phyloP scores from a whole-genome alignment of 495 filamentous ascomycete genomes.

The Zalerion maritima region DNA sequence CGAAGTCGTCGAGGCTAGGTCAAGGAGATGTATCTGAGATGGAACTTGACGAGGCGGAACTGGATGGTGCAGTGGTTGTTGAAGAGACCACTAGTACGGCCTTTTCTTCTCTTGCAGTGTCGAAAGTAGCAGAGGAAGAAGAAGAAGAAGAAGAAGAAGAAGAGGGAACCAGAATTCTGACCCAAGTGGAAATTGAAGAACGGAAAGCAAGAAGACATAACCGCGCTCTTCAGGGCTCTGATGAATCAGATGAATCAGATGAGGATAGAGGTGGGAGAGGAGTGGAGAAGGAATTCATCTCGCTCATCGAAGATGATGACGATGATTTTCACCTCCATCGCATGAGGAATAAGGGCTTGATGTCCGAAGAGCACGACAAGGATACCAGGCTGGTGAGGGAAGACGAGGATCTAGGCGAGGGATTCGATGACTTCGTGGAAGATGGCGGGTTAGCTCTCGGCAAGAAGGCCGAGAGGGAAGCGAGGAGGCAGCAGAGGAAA shows the following conservation, averaged over 20 bases:
- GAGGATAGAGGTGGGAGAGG: slow-evolving; percentile 35
- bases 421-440: slow-evolving; percentile 83
- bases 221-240: too few relatives aligned
- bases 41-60: slow-evolving; percentile 34
- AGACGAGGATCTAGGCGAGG: slow-evolving; percentile 90
- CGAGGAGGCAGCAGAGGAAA: slow-evolving; percentile 46
- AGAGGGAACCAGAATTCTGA: slow-evolving; percentile 43
- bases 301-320: slow-evolving; percentile 45
- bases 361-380: slow-evolving; percentile 24
- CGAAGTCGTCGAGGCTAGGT: slow-evolving; percentile 29
- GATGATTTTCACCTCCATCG: slow-evolving; percentile 30
- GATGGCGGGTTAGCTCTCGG: slow-evolving; percentile 71
- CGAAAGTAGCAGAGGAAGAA: slow-evolving; percentile 1
- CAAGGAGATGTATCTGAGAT: slow-evolving; percentile 31
- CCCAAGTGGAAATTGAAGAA: slow-evolving; percentile 76
- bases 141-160: slow-evolving; percentile 2
- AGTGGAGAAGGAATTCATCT: slow-evolving; percentile 55
- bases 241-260: too few relatives aligned
- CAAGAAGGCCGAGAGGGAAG: slow-evolving; percentile 64
- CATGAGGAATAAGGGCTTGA: slow-evolving; percentile 25
- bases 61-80: slow-evolving; percentile 46
- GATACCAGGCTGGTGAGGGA: slow-evolving; percentile 69
- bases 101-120: slow-evolving; percentile 8
- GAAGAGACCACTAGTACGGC: slow-evolving; percentile 24
- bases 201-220: slow-evolving; percentile 80